These are phyloP conservation scores for Sequoia sempervirens DNA, from an alignment of 75 land plant genomes.

Conservation along the genomic window DNA sequence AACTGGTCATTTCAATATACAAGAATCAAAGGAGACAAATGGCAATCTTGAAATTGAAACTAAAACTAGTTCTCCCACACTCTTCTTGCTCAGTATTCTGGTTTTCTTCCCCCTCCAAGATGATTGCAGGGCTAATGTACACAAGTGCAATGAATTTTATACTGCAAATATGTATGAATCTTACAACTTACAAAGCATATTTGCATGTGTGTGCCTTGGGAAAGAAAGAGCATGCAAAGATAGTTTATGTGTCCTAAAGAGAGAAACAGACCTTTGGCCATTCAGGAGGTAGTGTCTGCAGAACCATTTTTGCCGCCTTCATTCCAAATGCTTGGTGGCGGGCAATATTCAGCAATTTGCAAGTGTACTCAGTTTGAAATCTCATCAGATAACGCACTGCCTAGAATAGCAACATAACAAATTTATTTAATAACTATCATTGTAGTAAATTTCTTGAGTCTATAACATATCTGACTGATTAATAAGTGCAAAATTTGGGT, in stretches of 20 bases:
- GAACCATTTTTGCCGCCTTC: slow-evolving; percentile 66
- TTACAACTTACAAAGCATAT: background rate
- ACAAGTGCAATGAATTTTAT: background rate
- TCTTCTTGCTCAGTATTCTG: background rate
- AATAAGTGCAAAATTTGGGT: background rate
- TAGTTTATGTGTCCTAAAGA: background rate
- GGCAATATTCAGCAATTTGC: slow-evolving; percentile 59
- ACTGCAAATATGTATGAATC: background rate
- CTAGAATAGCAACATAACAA: slow-evolving; percentile 12
- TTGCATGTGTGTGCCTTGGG: background rate
- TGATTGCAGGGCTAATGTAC: background rate
- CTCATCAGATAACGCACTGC: slow-evolving; percentile 71
- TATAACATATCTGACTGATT: background rate
- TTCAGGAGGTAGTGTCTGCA: slow-evolving; percentile 15
- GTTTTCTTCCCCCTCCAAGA: background rate
- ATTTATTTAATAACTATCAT: background rate
- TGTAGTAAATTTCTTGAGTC: background rate
- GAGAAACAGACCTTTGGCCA: slow-evolving; percentile 21
- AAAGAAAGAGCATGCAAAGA: background rate
- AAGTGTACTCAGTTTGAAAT: slow-evolving; percentile 65
- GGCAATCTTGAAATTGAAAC: background rate
- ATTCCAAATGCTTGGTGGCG: slow-evolving; percentile 82
- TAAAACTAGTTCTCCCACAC: background rate
- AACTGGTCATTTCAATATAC: background rate
- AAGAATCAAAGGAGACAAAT: background rate